Percentiles rank a stretch among this genome's conserved stretches.
These are phyloP conservation scores for Tuber umbilicatum DNA, from an alignment of 495 filamentous ascomycete species.

Conservation along the genomic window DNA sequence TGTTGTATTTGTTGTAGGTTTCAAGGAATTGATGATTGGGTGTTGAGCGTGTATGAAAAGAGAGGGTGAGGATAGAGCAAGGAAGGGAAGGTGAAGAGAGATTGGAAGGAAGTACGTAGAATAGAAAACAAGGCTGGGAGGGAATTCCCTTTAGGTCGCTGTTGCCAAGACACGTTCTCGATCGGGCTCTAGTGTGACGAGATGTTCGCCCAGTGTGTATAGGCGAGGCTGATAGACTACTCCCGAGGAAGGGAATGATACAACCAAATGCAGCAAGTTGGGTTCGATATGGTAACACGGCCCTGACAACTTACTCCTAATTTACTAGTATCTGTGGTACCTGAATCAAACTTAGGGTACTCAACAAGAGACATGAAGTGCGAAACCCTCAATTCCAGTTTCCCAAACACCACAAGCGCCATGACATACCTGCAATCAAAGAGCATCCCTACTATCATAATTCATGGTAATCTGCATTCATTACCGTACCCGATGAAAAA, in stretches of 20 bases:
- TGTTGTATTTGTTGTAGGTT: background rate
- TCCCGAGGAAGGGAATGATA: background rate
- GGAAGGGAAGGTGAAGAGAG: background rate
- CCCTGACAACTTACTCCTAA: too few species aligned
- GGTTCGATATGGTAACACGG: too few species aligned
- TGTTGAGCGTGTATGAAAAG: background rate
- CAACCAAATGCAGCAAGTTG: background rate
- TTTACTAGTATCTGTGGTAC: too few species aligned
- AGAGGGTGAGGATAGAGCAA: background rate
- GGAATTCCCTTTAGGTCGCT: conserved; percentile 5
- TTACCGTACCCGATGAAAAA: background rate
- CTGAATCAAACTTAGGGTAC: too few species aligned
- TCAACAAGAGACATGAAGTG: background rate
- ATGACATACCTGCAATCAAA: too few species aligned
- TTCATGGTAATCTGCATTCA: background rate
- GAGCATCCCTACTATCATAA: background rate
- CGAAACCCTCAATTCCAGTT: too few species aligned
- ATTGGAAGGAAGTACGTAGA: conserved; percentile 9
- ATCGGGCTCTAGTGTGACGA: background rate
- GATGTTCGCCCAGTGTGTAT: background rate
- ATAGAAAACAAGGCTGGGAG: conserved; percentile 16
- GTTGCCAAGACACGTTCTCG: background rate
- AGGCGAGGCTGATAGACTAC: background rate
- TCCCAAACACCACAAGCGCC: too few species aligned
- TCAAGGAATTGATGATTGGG: background rate